Evolutionary conservation across 371 early-diverging fungal genomes (phyloP), one percentile per base, ranked within the genome.

Genomic region (Rhizomucor pusillus): DNA sequence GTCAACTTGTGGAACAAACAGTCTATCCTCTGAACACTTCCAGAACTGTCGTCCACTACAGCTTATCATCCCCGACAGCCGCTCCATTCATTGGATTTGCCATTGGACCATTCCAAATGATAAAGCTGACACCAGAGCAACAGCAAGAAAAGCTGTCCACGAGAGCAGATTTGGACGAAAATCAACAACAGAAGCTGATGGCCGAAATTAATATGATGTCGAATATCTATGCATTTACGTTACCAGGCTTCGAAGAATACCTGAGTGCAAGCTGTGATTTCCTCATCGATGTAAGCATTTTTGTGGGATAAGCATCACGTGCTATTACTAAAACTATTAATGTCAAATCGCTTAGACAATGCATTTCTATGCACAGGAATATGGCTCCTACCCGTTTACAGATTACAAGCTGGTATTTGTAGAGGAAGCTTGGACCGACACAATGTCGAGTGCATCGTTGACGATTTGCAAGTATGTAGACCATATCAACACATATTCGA

Each of bases 361-460:
- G 77, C 90, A 88, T 37, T 92, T 91, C 62, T 90, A 87, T 63
- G 84, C 90, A 59, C 88, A 91, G 59, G 90, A 90, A 63, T 85
- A 90, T 49, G 92, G 93, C 0, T 84, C 93, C 1, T 96, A 90
- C 62, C 98, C 97, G 0, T 94, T 87, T 59, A 67, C 84, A 18
- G 85, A 90, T 4, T 94, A 82, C 69, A 92, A 95, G 57, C 65
- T 92, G 12, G 94, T 95, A 3, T 95, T 95, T 75, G 74, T 95
- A n/a, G 92, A 92, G 54, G 89, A 91, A 47, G 69, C 87, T 2
- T 82, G 80, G 69, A 63, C 71, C 29, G 81, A 90, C 9, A 69
- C 86, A 3, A 72, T 84, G 1, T 72, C 87, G 5, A 87, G 90
- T 40, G 89, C 92, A 1, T 86, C 88, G 5, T 74, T 93, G 34